Evolutionary conservation across 2,329 filamentous ascomycete species (phyloP).

Genomic region (Zasmidium citrigriseum): DNA sequence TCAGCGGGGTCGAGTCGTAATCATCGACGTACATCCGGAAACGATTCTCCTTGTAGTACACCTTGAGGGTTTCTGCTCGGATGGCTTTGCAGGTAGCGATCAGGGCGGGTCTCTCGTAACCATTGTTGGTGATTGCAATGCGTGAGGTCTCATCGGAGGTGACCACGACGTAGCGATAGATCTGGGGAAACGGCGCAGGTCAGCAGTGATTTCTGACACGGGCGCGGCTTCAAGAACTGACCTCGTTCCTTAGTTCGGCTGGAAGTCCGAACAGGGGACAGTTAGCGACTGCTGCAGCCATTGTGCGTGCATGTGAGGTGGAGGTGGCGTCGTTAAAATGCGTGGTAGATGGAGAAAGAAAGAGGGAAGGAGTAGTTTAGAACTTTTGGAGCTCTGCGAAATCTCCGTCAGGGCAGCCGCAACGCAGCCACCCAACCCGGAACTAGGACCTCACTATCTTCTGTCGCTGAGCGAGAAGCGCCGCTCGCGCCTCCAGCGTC

Average conservation of each 20-base stretch:
- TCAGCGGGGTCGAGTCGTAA: not conserved
- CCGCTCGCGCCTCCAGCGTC: no score
- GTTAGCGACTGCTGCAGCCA: not conserved
- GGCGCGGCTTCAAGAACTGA: not conserved
- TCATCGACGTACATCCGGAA: constrained; percentile 14
- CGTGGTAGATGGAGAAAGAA: no score
- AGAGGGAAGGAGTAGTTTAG: no score
- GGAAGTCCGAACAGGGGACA: constrained; percentile 5
- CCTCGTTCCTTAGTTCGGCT: constrained; percentile 9
- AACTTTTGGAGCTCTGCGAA: no score
- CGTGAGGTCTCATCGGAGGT: not conserved
- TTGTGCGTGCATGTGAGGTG: no score
- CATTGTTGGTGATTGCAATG: not conserved
- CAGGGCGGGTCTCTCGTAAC: not conserved
- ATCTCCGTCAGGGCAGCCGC: no score
- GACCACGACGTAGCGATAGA: constrained; percentile 4
- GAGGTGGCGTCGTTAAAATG: no score
- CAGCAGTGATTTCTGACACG: no score
- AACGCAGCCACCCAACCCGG: no score
- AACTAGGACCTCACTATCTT: no score
- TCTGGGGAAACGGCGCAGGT: no score
- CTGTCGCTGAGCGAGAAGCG: no score
- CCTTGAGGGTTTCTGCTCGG: constrained; percentile 9
- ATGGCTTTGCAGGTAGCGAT: constrained; percentile 11
- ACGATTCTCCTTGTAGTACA: constrained; percentile 20